Base-by-base conservation (phyloP, 768 basidiomycete genomes). In the Suillus fuscotomentosus region DNA sequence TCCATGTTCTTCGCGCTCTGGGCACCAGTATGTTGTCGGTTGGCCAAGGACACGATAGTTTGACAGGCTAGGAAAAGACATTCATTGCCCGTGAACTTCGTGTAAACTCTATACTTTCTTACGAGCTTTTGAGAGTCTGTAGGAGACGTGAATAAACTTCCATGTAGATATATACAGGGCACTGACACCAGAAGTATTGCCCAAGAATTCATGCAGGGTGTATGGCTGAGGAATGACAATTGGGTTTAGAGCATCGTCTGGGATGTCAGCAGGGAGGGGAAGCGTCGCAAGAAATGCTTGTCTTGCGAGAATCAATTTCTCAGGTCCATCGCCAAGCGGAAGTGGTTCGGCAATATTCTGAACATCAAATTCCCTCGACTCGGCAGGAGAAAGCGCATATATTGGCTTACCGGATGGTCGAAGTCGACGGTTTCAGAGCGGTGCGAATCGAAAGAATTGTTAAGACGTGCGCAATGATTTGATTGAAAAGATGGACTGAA, bases 1-100 rank as follows among this genome's bases (percentile, higher is more conserved):
- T 3, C 91, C 91, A 63, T 93, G 90, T 67, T 92, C 91, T 78
- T 94, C 91, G 60, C 88, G 86, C 54, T 91, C 90, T 3, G 89
- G 85, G 70, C 91, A 92, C 91, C 91, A 94, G 42, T 81, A 80
- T 3, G 91, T 91, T 20, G 88, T 92, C 7, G 78, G 72, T 63
- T 87, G 84, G 61, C 89, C 85, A 45, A 94, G 79, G 48, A 90
- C 81, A 53, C 87, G 85, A 71, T 91, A 89, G 66, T 87, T 87
- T 8, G 82, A 76, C 8, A 92, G 80, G 47, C 91, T 93, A 66
- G 4, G 38, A 60, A 36, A 36, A 61, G 7, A 24, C 7, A 54
- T 50, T 39, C 17, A 13, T 54, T 64, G 64, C 34, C 8, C 62
- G 36, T 62, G 38, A 56, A 67, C 22, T 17, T 27, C 20, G 24